These are phyloP conservation scores for Handroanthus guayacan DNA, from an alignment of 257 asterid genomes.

Conservation along the genomic window DNA sequence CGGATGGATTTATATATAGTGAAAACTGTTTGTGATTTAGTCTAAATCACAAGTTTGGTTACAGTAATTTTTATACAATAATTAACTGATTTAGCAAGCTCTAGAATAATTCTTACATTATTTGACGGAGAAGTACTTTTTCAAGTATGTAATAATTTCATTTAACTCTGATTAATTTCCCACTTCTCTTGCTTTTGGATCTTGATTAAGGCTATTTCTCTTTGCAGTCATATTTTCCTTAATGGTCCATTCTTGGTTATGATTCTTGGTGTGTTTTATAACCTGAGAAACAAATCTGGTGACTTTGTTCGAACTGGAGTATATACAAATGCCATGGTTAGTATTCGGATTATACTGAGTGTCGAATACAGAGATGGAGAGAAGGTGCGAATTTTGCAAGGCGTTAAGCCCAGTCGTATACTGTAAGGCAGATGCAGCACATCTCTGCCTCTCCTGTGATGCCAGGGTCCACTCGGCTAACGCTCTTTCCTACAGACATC, in stretches of 20 bases:
- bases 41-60: background rate
- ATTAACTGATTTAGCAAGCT: background rate
- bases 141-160: background rate
- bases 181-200: slow-evolving; percentile 20
- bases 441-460: slow-evolving; percentile 86
- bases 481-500: slow-evolving; percentile 79
- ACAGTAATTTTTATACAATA: background rate
- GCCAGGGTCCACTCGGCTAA: slow-evolving; percentile 91
- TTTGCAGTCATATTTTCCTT: slow-evolving; percentile 2
- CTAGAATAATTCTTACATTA: no score
- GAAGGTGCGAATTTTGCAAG: slow-evolving; percentile 75
- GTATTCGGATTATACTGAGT: slow-evolving; percentile 3
- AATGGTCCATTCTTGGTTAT: background rate
- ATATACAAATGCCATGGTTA: slow-evolving; percentile 34
- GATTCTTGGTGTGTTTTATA: background rate
- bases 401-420: slow-evolving; percentile 68
- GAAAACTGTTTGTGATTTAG: background rate
- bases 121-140: no score
- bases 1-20: background rate
- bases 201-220: slow-evolving; percentile 15
- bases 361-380: slow-evolving; percentile 69
- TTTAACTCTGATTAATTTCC: background rate
- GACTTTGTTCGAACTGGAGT: slow-evolving; percentile 5
- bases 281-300: background rate
- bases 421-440: slow-evolving; percentile 88